A percentile compares a stretch with the other conserved stretches of the same genome.
Conservation (phyloP, 2,329 filamentous ascomycete species). For the Alternaria longipes region DNA sequence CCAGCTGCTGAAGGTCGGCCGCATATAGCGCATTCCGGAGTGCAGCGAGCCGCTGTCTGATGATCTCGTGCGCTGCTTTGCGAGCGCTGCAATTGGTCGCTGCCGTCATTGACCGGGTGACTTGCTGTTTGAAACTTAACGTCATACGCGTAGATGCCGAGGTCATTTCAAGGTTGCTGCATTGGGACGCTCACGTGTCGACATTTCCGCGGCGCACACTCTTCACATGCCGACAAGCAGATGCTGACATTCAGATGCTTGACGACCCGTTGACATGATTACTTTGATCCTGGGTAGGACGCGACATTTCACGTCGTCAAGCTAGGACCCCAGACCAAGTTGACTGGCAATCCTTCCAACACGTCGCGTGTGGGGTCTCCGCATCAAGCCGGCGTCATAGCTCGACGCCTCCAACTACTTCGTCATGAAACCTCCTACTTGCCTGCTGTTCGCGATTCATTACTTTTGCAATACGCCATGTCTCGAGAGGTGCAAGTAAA, state of each 20-base stretch:
- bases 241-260: slow-evolving; percentile 24
- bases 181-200: slow-evolving; percentile 23
- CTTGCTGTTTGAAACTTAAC: slow-evolving; percentile 40
- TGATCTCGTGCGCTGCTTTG: slow-evolving; percentile 44
- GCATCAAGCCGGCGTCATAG: slow-evolving; percentile 13
- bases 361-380: slow-evolving; percentile 17
- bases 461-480: slow-evolving; percentile 17
- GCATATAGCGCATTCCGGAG: slow-evolving; percentile 36
- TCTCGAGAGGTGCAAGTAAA: slow-evolving; percentile 42
- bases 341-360: neutral
- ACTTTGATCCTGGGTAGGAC: neutral
- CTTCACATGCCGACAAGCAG: slow-evolving; percentile 24
- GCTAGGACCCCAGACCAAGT: neutral
- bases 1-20: slow-evolving; percentile 34
- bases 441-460: neutral
- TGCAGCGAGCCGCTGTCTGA: slow-evolving; percentile 28
- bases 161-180: slow-evolving; percentile 22
- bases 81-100: slow-evolving; percentile 39
- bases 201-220: slow-evolving; percentile 2
- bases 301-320: neutral
- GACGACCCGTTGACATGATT: slow-evolving; percentile 6
- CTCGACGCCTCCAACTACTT: neutral
- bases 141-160: slow-evolving; percentile 43
- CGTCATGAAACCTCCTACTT: neutral
- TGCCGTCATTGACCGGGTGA: slow-evolving; percentile 23